Evolutionary conservation across 768 basidiomycete species (phyloP).

Genomic region (Trametes maxima): DNA sequence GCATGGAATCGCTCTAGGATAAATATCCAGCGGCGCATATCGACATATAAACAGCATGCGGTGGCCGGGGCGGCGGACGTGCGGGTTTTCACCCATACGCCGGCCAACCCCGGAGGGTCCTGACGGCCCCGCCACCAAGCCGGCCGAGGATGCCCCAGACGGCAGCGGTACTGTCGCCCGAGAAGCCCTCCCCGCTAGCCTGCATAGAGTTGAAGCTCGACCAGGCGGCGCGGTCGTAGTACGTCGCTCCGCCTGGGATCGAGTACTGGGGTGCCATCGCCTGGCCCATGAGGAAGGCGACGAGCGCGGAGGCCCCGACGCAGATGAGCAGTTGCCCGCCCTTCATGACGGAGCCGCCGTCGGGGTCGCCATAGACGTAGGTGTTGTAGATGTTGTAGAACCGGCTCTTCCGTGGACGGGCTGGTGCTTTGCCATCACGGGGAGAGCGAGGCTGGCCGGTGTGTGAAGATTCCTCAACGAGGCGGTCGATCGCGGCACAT

Average conservation of each 20-base stretch:
- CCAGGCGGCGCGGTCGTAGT: constrained; percentile 81
- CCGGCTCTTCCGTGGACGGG: constrained; percentile 39
- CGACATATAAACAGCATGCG: constrained; percentile 19
- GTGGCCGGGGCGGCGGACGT: background rate
- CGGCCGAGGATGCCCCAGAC: constrained; percentile 74
- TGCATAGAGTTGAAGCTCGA: constrained; percentile 75
- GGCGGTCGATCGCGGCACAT: constrained; percentile 75
- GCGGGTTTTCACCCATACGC: constrained; percentile 43
- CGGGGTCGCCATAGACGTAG: constrained; percentile 51
- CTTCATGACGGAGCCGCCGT: constrained; percentile 35
- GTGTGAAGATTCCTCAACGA: constrained; percentile 51
- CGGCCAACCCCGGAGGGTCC: constrained; percentile 78
- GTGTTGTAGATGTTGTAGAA: constrained; percentile 92
- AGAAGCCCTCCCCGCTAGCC: constrained; percentile 70
- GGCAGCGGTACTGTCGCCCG: constrained; percentile 54
- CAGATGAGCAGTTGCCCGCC: constrained; percentile 54
- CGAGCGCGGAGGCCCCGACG: constrained; percentile 62
- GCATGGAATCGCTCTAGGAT: constrained; percentile 23
- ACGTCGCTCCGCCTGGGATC: constrained; percentile 67
- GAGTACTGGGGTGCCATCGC: constrained; percentile 57
- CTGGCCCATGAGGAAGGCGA: constrained; percentile 63
- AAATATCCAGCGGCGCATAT: constrained; percentile 19
- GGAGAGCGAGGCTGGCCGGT: constrained; percentile 35
- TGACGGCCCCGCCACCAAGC: constrained; percentile 73
- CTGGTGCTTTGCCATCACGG: constrained; percentile 25